Base-by-base conservation (phyloP, 2,329 filamentous ascomycete species). In the Talaromyces funiculosus region DNA sequence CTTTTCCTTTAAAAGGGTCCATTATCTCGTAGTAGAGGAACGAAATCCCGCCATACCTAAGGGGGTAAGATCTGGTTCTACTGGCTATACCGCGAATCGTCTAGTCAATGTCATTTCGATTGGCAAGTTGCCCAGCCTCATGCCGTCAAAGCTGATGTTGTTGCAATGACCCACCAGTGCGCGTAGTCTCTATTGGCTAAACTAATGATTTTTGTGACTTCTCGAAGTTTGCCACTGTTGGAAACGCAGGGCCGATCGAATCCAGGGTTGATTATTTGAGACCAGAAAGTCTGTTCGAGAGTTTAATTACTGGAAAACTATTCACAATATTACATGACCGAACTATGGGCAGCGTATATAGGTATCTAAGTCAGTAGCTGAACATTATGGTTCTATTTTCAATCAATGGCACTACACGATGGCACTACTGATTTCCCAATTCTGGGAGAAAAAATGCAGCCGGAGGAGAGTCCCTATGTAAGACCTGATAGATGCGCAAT, bases 201-300 rank as follows among this genome's bases (percentile, higher is more conserved):
- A 33, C 5, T 14, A 51, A 51, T 22, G 6, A 5, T 6, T 33
- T 51, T 29, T 33, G n/a, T 33, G 9, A 5, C 10, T 57, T 57
- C 54, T 57, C 26, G 54, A 57, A 47, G 29, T 33, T 57, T 47
- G 54, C 54, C 54, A 47, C 54, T 47, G 40, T 47, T 47, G 40
- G 54, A 26, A 57, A 42, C 29, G 14, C 53, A 43, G 22, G n/a
- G 43, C 24, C 43, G 43, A 47, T 47, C 43, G 24, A 47, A 47
- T n/a, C n/a, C 3, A 8, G n/a, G n/a, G n/a, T 16, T 6, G 12
- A 45, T 24, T 26, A 22, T 45, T 26, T n/a, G n/a, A n/a, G n/a
- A n/a, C 20, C 20, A 16, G 42, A n/a, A 47, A n/a, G 43, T 29
- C 3, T n/a, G 16, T 26, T 16, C 7, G 7, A 26, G 22, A 24